Percentiles rank a stretch among this genome's conserved stretches.
phyloP scores from a whole-genome alignment of 306 rosid genomes.

The Abrus precatorius region DNA sequence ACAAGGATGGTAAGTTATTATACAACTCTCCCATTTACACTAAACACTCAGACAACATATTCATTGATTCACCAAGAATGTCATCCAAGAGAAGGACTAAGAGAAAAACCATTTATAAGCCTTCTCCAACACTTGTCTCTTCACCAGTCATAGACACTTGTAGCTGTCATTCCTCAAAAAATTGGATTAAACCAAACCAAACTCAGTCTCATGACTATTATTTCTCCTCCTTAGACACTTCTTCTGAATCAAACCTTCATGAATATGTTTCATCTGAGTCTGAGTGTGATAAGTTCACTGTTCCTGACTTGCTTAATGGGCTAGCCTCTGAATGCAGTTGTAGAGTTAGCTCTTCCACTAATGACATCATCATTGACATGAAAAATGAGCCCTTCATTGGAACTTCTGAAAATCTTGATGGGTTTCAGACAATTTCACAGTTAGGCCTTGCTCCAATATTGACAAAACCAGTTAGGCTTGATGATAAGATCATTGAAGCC shows the following conservation, averaged over 20 bases:
- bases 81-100: slow-evolving; percentile 61
- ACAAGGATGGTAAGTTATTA: slow-evolving; percentile 50
- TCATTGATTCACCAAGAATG: slow-evolving; percentile 70
- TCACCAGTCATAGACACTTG: slow-evolving; percentile 50
- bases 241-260: slow-evolving; percentile 53
- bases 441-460: slow-evolving; percentile 67
- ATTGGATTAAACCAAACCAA: slow-evolving; percentile 48
- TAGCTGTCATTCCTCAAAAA: slow-evolving; percentile 49
- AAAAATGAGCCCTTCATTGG: slow-evolving; percentile 53
- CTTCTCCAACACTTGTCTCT: slow-evolving; percentile 59
- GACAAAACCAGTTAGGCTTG: slow-evolving; percentile 64
- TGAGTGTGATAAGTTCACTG: slow-evolving; percentile 50
- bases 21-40: slow-evolving; percentile 54
- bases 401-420: slow-evolving; percentile 55
- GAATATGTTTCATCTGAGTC: slow-evolving; percentile 62
- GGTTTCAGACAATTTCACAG: slow-evolving; percentile 59
- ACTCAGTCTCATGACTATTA: slow-evolving; percentile 54
- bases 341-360: slow-evolving; percentile 70
- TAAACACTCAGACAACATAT: slow-evolving; percentile 53
- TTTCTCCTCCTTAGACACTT: slow-evolving; percentile 55
- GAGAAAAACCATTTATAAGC: slow-evolving; percentile 72
- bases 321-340: slow-evolving; percentile 58
- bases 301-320: slow-evolving; percentile 53
- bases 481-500: slow-evolving; percentile 54
- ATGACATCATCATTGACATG: slow-evolving; percentile 78